Base-by-base conservation (phyloP, 148 eudicot species). In the Amaranthus palmeri region DNA sequence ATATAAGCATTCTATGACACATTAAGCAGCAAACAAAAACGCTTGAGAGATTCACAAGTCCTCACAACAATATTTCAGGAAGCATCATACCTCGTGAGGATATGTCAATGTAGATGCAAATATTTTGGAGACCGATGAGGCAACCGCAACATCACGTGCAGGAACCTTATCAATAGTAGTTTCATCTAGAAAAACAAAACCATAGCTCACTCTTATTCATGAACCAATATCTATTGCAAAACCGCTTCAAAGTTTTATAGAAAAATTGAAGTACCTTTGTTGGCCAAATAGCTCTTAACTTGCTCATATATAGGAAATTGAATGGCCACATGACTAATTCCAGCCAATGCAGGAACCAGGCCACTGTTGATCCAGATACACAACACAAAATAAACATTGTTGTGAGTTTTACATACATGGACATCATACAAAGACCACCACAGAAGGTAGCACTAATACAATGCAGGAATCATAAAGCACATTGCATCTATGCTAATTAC, bases 81-180 rank as follows among this genome's bases (percentile, higher is more conserved):
- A 17, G 49, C 62, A 69, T 11, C 76, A 75, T 87, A 95, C 99
- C 99, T 95, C 99, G 47, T 95, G 99, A 40, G 99, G 99, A 83
- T 95, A 95, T 42, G 99, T 92, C 85, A 95, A 78, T 60, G 99
- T 83, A 5, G 99, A 92, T n/a, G 99, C 99, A 74, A 86, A 84
- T 77, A 95, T 86, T 84, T 95, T 95, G 70, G 99, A 92, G 81
- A 95, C 87, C 42, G 99, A 92, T 7, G 99, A 92, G 67, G 97
- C 99, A 69, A 95, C 77, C 61, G 97, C 97, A 81, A 95, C 96
- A 76, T 95, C 87, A 68, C 78, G 61, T 25, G 96, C 90, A 68
- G 88, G 76, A 49, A 88, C 87, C 81, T 86, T 90, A 75, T 87
- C 87, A 58, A 68, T 74, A n/a, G 93, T 79, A 51, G 90, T 87